Base-by-base conservation (phyloP, 352 stramenopile species). In the Thraustochytrium aureum region DNA sequence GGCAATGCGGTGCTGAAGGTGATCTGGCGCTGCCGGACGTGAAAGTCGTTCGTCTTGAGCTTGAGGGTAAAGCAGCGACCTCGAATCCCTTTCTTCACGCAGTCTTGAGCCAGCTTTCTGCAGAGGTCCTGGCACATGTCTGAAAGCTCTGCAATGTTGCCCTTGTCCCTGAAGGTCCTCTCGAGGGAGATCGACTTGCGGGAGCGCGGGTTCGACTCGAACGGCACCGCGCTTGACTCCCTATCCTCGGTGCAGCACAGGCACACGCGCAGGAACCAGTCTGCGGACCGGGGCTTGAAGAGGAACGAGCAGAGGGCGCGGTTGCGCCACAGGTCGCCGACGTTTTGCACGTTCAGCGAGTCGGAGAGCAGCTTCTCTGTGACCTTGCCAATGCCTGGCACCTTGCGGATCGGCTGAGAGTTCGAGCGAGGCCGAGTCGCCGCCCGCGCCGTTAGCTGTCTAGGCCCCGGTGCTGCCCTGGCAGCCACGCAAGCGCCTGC, bases 331-430 rank as follows among this genome's bases (percentile, higher is more conserved):
- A 85, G 52, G 59, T 99, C 88, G 20, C 86, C 81, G 3, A 93
- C 90, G 2, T 89, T 97, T n/a, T 88, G 84, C 30, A 98, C 89
- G 32, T 87, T 86, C 42, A 97, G 89, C 6, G 87, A 87, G 2
- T 85, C 74, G 37, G 81, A 86, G 5, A 99, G 85, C 43, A 91
- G 90, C 82, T 97, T 97, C 87, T 98, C 93, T 82, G 91, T 96
- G 1, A 99, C 95, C 84, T 97, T 93, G 35, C 95, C 95, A 84
- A 99, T 95, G 4, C 95, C 95, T 59, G 89, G 88, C 35, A 99
- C 90, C 86, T 98, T 98, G 61, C 95, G 88, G 32, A 95, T 73
- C 12, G 75, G 37, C 64, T 62, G 30, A 66, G 30, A 61, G 20
- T 59, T 59, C n/a, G n/a, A n/a, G n/a, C n/a, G n/a, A n/a, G n/a